Percentiles rank a stretch among this genome's conserved stretches.
Evolutionary conservation across 441 rosid species (phyloP).

Genomic region (Raphanus hybrid): DNA sequence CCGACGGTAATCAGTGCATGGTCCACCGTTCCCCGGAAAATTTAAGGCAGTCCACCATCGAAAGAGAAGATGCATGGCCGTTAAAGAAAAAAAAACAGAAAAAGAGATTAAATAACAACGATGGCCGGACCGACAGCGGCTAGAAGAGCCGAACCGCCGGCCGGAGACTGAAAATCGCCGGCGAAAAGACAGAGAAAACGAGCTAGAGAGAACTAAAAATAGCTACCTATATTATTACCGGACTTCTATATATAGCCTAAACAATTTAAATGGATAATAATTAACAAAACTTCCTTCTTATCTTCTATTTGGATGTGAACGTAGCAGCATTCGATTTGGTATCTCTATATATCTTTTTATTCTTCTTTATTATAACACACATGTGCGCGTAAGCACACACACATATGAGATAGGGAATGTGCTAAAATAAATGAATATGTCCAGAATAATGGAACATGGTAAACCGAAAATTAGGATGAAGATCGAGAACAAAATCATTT

Average conservation of each 20-base stretch:
- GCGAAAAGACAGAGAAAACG: too few relatives aligned
- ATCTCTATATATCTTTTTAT: slow-evolving; percentile 9
- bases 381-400: not conserved
- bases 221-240: not conserved
- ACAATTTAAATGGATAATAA: not conserved
- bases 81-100: too few relatives aligned
- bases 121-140: too few relatives aligned
- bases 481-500: slow-evolving; percentile 19
- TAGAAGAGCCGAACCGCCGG: too few relatives aligned
- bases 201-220: too few relatives aligned
- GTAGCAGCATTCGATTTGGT: slow-evolving; percentile 21
- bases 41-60: too few relatives aligned
- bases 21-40: too few relatives aligned
- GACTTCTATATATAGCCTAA: slow-evolving; percentile 9
- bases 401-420: slow-evolving; percentile 6
- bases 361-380: not conserved
- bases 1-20: too few relatives aligned
- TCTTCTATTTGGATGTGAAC: slow-evolving; percentile 13
- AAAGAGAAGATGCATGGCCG: too few relatives aligned
- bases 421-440: slow-evolving; percentile 19
- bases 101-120: too few relatives aligned
- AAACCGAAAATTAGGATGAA: slow-evolving; percentile 11
- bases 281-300: not conserved
- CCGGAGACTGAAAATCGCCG: too few relatives aligned
- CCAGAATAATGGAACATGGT: slow-evolving; percentile 29